Conservation (phyloP, 495 filamentous ascomycete genomes). For the Letharia columbiana region DNA sequence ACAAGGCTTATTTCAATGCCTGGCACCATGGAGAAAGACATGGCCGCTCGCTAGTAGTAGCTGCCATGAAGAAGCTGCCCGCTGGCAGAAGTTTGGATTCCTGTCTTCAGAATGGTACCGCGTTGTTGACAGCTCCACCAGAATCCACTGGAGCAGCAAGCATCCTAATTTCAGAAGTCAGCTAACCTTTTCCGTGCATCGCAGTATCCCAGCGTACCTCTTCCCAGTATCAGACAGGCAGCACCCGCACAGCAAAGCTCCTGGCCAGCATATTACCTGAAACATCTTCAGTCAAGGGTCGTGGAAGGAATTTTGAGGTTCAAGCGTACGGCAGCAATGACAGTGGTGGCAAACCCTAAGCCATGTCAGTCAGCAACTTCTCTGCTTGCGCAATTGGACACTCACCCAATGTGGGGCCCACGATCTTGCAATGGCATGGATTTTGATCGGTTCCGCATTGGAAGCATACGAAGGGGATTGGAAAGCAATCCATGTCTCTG, state of each 20-base stretch:
- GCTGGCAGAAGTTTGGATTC: not conserved
- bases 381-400: not conserved
- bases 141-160: slow-evolving; percentile 48
- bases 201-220: slow-evolving; percentile 35
- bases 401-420: slow-evolving; percentile 50
- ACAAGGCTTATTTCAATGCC: not conserved
- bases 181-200: not conserved
- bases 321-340: slow-evolving; percentile 45
- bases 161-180: slow-evolving; percentile 35
- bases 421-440: slow-evolving; percentile 53
- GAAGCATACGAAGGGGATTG: slow-evolving; percentile 39
- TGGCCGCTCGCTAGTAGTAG: not conserved
- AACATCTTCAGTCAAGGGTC: slow-evolving; percentile 8
- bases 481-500: slow-evolving; percentile 31
- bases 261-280: slow-evolving; percentile 51
- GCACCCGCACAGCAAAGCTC: slow-evolving; percentile 52
- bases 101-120: slow-evolving; percentile 42
- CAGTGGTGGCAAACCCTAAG: slow-evolving; percentile 37
- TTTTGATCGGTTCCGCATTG: slow-evolving; percentile 53
- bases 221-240: slow-evolving; percentile 48
- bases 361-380: slow-evolving; percentile 1
- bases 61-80: not conserved
- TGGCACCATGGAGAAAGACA: not conserved
- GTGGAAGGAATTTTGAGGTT: not conserved
- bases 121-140: slow-evolving; percentile 44